Conservation (phyloP, 345 rosid species). For the Turritis glabra region DNA sequence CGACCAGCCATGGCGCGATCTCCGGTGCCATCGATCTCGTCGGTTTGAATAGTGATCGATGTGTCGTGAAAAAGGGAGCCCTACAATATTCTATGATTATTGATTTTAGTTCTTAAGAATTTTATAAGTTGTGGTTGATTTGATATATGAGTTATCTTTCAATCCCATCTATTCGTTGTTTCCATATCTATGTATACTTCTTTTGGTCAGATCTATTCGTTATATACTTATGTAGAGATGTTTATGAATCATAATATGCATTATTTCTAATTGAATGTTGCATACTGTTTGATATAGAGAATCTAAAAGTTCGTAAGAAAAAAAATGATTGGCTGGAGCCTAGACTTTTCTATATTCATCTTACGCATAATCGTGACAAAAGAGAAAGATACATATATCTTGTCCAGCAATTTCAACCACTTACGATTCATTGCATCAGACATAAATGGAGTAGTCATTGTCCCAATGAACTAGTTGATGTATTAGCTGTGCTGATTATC, state of each 20-base stretch:
- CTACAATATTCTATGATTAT: conserved; percentile 1
- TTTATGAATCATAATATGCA: background rate
- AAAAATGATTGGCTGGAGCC: background rate
- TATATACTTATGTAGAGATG: background rate
- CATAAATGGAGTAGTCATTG: background rate
- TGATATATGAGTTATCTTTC: background rate
- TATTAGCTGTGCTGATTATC: no score
- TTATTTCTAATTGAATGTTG: background rate
- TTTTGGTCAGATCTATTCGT: background rate
- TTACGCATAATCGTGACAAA: background rate
- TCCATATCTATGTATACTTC: background rate
- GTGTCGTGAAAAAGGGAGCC: background rate
- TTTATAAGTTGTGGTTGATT: background rate
- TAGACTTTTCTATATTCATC: background rate
- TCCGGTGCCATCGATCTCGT: background rate
- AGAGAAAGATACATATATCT: background rate
- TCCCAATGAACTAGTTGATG: background rate
- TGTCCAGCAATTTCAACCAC: background rate
- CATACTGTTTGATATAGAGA: background rate
- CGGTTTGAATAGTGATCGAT: background rate
- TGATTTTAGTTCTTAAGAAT: background rate
- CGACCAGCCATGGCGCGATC: background rate
- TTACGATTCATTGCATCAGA: background rate
- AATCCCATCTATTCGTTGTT: background rate
- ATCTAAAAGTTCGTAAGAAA: background rate